Conservation (phyloP, 2,329 filamentous ascomycete genomes). For the Aspergillus chevalieri region DNA sequence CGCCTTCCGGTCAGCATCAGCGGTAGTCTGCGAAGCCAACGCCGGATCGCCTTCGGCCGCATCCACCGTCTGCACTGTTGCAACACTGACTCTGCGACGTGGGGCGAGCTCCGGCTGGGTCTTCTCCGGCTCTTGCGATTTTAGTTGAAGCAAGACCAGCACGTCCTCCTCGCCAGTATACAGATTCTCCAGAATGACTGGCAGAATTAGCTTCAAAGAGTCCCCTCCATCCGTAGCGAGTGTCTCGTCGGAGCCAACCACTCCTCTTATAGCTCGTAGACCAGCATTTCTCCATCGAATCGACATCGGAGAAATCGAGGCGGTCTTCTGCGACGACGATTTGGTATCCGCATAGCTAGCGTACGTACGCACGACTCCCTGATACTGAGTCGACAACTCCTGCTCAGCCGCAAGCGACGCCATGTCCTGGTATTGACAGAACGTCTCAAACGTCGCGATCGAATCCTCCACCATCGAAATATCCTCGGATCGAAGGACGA, state of each 20-base stretch:
- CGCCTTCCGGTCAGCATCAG: conserved; percentile 80
- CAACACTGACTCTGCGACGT: conserved; percentile 68
- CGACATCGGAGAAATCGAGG: conserved; percentile 63
- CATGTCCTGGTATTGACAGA: conserved; percentile 83
- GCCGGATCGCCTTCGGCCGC: conserved; percentile 62
- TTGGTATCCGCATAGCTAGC: conserved; percentile 69
- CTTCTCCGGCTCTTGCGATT: conserved; percentile 63
- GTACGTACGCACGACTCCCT: conserved; percentile 73
- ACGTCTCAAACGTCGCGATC: conserved; percentile 75
- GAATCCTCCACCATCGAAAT: conserved; percentile 91
- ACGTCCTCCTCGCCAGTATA: conserved; percentile 60
- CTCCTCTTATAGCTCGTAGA: conserved; percentile 70
- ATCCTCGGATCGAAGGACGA: conserved; percentile 77
- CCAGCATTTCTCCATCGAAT: conserved; percentile 72
- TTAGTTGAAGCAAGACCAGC: conserved; percentile 61
- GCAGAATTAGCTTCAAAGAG: conserved; percentile 72
- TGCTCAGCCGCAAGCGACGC: conserved; percentile 80
- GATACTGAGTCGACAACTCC: conserved; percentile 73
- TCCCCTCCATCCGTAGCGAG: conserved; percentile 68
- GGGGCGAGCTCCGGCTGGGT: conserved; percentile 58
- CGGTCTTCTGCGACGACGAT: conserved; percentile 42
- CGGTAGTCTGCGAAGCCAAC: conserved; percentile 66
- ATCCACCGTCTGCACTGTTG: conserved; percentile 68
- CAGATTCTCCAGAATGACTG: conserved; percentile 79
- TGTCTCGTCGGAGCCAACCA: conserved; percentile 74